These are phyloP conservation scores for Carpinus fangiana DNA, from an alignment of 306 rosid species.

Conservation along the genomic window DNA sequence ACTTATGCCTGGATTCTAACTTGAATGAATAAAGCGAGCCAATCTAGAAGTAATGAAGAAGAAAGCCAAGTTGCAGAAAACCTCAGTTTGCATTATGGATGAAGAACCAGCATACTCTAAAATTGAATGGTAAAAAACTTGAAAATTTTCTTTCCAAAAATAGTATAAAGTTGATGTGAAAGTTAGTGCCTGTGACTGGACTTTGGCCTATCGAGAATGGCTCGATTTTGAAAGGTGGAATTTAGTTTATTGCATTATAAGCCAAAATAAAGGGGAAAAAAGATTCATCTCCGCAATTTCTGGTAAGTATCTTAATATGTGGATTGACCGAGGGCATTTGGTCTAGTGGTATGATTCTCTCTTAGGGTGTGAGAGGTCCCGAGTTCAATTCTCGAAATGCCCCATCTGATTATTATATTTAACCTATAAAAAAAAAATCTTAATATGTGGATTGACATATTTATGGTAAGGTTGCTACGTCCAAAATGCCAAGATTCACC, in stretches of 20 bases:
- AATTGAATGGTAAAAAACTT: neutral
- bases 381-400: too few species aligned
- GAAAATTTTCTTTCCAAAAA: neutral
- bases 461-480: too few species aligned
- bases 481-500: neutral
- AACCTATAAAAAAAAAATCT: neutral
- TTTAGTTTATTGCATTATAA: neutral
- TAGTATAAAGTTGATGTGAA: neutral
- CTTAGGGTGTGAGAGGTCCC: too few species aligned
- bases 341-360: too few species aligned
- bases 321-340: neutral
- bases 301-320: neutral
- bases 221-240: neutral
- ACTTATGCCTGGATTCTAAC: neutral
- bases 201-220: neutral
- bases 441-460: neutral
- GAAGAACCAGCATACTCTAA: neutral
- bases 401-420: too few species aligned
- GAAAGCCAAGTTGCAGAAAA: neutral
- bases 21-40: neutral
- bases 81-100: neutral
- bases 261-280: neutral
- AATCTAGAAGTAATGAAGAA: neutral
- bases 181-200: neutral
- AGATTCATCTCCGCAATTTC: neutral